phyloP scores from a whole-genome alignment of 352 stramenopile genomes.

The Phytophthora fragariae region DNA sequence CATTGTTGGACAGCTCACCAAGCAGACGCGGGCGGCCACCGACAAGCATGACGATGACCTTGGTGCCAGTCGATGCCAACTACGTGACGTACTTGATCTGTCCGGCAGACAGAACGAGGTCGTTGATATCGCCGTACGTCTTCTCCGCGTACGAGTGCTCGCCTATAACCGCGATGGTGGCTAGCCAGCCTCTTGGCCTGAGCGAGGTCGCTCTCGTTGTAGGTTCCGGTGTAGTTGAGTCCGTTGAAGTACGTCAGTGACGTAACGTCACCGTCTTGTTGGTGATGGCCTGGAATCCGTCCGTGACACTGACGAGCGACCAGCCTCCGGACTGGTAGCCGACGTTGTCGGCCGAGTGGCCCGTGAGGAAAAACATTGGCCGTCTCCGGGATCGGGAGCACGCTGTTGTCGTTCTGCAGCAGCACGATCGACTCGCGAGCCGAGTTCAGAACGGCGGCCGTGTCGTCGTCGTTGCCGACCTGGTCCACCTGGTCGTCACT shows the following conservation, averaged over 20 bases:
- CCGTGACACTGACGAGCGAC: slow-evolving; percentile 71
- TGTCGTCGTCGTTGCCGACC: slow-evolving; percentile 59
- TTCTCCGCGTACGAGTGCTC: slow-evolving; percentile 87
- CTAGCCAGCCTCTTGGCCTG: slow-evolving; percentile 62
- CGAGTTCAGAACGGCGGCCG: slow-evolving; percentile 53
- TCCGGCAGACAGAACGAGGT: slow-evolving; percentile 64
- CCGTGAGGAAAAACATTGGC: slow-evolving; percentile 65
- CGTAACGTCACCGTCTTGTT: slow-evolving; percentile 29
- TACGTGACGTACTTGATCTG: slow-evolving; percentile 80
- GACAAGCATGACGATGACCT: slow-evolving; percentile 82
- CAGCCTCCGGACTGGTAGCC: slow-evolving; percentile 76
- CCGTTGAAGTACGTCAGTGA: slow-evolving; percentile 70
- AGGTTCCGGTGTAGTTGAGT: slow-evolving; percentile 56
- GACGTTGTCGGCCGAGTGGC: slow-evolving; percentile 64
- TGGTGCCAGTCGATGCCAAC: slow-evolving; percentile 65
- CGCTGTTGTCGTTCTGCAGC: slow-evolving; percentile 74
- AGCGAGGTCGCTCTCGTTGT: slow-evolving; percentile 54
- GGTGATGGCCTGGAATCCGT: slow-evolving; percentile 50
- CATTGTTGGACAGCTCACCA: slow-evolving; percentile 48
- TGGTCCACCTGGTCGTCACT: slow-evolving; percentile 47
- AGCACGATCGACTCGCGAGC: slow-evolving; percentile 82
- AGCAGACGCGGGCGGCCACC: slow-evolving; percentile 82
- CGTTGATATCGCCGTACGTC: slow-evolving; percentile 77
- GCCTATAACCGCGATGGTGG: slow-evolving; percentile 75
- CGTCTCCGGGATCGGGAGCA: slow-evolving; percentile 51